phyloP scores from a whole-genome alignment of 2,329 filamentous ascomycete species.

The Fusarium scirpi region DNA sequence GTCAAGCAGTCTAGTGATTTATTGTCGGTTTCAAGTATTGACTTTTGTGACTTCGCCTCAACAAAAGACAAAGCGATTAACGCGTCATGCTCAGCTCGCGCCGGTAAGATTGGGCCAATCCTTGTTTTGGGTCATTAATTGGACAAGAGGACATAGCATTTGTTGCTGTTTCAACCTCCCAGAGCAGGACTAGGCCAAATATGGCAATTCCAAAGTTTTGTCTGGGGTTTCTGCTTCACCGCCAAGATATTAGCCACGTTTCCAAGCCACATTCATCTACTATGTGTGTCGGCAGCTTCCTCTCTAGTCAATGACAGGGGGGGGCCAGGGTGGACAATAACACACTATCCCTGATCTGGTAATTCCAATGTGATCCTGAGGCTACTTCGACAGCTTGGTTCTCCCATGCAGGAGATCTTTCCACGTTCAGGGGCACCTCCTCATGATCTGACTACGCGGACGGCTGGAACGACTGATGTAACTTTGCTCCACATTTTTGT shows the following conservation, averaged over 20 bases:
- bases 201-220: not conserved
- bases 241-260: not conserved
- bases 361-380: not conserved
- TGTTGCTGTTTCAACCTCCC: constrained; percentile 4
- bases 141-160: not conserved
- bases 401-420: not conserved
- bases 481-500: not conserved
- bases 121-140: not conserved
- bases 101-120: not conserved
- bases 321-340: too few species aligned
- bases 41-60: rapidly evolving
- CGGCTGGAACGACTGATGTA: too few species aligned
- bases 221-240: not conserved
- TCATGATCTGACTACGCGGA: too few species aligned
- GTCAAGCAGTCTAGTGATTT: not conserved
- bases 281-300: too few species aligned
- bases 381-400: too few species aligned
- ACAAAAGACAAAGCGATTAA: not conserved
- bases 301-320: too few species aligned
- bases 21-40: rapidly evolving
- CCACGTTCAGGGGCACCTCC: not conserved
- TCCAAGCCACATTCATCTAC: not conserved
- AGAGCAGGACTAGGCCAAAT: not conserved
- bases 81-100: not conserved
- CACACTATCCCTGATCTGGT: not conserved